These are phyloP conservation scores for Ophiostoma novo-ulmi DNA, from an alignment of 2,329 filamentous ascomycete genomes.

Conservation along the genomic window DNA sequence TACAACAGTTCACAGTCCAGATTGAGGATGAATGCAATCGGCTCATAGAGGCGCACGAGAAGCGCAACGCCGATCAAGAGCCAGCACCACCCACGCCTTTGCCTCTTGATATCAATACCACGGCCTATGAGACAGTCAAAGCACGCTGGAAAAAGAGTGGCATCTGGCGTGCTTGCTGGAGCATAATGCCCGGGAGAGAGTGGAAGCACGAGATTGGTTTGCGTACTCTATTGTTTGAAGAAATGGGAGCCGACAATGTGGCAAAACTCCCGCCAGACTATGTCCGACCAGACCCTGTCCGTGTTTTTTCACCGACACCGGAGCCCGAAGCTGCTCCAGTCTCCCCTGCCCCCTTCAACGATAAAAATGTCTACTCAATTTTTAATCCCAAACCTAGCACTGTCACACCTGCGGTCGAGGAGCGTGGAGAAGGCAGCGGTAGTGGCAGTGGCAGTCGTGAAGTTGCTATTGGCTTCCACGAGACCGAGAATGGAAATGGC, in stretches of 20 bases:
- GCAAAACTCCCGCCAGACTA: not conserved
- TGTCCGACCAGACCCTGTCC: not conserved
- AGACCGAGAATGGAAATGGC: no score
- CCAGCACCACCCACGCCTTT: no score
- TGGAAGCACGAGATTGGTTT: not conserved
- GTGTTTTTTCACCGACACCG: not conserved
- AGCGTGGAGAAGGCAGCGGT: no score
- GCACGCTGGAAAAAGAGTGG: not conserved
- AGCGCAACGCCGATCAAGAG: not conserved
- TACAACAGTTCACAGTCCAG: not conserved
- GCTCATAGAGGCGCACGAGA: not conserved
- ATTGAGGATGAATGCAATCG: not conserved
- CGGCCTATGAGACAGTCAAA: not conserved
- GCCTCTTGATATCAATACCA: not conserved
- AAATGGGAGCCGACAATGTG: not conserved
- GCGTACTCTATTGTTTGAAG: not conserved
- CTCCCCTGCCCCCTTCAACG: no score
- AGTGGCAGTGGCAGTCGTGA: no score
- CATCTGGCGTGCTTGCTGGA: not conserved
- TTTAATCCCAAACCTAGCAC: no score
- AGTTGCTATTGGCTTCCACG: no score
- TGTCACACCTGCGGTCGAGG: no score
- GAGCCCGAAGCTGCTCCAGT: not conserved
- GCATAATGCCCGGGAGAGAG: not conserved
- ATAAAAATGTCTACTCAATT: no score